These are phyloP conservation scores for Mucor velutinosus DNA, from an alignment of 371 early-diverging fungal genomes.

Conservation along the genomic window DNA sequence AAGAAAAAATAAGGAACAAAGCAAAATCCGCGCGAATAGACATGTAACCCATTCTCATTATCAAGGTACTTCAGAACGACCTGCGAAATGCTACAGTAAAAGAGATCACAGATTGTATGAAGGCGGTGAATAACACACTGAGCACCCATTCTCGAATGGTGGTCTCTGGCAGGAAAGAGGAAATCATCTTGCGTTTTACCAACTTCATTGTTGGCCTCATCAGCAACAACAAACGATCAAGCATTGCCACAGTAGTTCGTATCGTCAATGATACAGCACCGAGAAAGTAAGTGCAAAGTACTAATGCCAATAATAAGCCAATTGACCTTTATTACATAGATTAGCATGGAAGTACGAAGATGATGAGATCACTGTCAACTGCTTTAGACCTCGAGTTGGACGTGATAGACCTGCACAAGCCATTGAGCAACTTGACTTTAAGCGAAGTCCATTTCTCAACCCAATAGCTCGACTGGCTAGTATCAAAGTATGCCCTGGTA, in stretches of 20 bases:
- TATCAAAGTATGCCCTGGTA: conserved; percentile 38
- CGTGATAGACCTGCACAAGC: background rate
- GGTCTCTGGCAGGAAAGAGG: conserved; percentile 16
- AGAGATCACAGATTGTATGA: conserved; percentile 17
- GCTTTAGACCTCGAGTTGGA: background rate
- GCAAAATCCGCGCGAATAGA: conserved; percentile 30
- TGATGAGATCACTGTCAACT: conserved; percentile 3
- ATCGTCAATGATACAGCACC: conserved; percentile 11
- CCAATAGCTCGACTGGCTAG: conserved; percentile 24
- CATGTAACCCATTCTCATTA: conserved; percentile 49
- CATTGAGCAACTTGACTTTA: conserved; percentile 20
- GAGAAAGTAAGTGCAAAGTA: conserved; percentile 16
- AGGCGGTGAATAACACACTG: conserved; percentile 4
- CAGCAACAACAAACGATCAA: background rate
- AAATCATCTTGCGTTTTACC: conserved; percentile 5
- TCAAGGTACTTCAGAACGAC: conserved; percentile 6
- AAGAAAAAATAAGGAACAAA: background rate
- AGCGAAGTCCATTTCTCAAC: conserved; percentile 41
- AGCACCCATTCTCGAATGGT: background rate
- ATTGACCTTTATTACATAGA: background rate
- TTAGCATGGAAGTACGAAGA: conserved; percentile 10
- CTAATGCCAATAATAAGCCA: background rate
- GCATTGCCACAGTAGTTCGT: conserved; percentile 8
- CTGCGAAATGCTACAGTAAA: conserved; percentile 15
- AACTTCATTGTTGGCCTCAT: background rate